Evolutionary conservation across 371 early-diverging fungal species (phyloP).

Genomic region (Lichtheimia corymbifera): DNA sequence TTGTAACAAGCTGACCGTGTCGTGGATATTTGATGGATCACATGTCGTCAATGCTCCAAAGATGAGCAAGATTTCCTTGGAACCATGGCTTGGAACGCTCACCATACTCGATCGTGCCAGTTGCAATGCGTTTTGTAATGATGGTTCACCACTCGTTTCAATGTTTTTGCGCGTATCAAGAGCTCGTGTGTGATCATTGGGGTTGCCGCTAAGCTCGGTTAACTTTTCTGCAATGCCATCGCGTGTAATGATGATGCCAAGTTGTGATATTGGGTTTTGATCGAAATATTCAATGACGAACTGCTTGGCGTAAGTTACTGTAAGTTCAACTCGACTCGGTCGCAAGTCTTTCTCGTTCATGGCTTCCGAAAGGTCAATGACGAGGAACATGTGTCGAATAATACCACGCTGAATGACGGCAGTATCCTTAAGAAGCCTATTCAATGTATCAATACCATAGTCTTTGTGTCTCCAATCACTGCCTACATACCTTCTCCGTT

Average conservation of each 20-base stretch:
- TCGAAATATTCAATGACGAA: slow-evolving; percentile 91
- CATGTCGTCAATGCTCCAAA: slow-evolving; percentile 89
- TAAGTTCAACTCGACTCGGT: slow-evolving; percentile 78
- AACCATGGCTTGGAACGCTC: slow-evolving; percentile 91
- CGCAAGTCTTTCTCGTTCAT: slow-evolving; percentile 87
- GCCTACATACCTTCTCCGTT: slow-evolving; percentile 63
- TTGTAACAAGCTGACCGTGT: slow-evolving; percentile 72
- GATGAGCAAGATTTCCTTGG: slow-evolving; percentile 84
- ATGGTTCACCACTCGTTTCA: slow-evolving; percentile 88
- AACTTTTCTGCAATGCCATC: slow-evolving; percentile 88
- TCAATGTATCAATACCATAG: not conserved
- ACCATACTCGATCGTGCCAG: slow-evolving; percentile 69
- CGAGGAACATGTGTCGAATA: slow-evolving; percentile 83
- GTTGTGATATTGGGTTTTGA: slow-evolving; percentile 92
- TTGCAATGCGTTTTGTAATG: slow-evolving; percentile 90
- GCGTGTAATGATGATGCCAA: slow-evolving; percentile 85
- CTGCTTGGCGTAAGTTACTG: slow-evolving; percentile 65
- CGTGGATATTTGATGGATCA: slow-evolving; percentile 90
- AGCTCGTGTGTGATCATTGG: slow-evolving; percentile 74
- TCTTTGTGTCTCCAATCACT: not conserved
- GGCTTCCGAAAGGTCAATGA: slow-evolving; percentile 82
- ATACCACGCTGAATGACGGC: slow-evolving; percentile 90
- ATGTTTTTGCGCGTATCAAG: slow-evolving; percentile 64
- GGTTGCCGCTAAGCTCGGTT: slow-evolving; percentile 83
- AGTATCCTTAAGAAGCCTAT: slow-evolving; percentile 71